Evolutionary conservation across 805 yeast species (phyloP), one percentile per base, ranked within the genome.

Genomic region (Diddensiella santjacobensis): DNA sequence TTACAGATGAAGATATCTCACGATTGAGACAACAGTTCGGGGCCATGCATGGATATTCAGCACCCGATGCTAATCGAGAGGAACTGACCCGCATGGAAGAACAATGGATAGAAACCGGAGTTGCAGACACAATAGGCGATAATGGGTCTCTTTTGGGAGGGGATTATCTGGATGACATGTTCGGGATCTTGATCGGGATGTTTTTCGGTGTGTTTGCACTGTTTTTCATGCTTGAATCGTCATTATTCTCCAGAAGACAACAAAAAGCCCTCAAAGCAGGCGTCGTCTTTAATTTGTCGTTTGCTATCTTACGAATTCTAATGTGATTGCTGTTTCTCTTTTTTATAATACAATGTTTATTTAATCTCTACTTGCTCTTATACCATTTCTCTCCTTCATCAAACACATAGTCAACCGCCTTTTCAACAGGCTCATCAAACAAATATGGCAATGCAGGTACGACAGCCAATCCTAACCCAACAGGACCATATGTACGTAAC

Each of bases 81-180:
- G 60, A 55, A 0, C 46, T 42, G 86, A 75, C 49, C 65, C 82
- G 82, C 54, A 64, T 87, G 49, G 96, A 88, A 61, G 96, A 88
- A 56, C 73, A 87, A 48, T 89, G 96, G 96, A 84, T 88, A 52
- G 93, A 88, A 55, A 80, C 83, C 42, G 84, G 88, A 0, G 85
- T 78, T 3, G 75, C 75, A 48, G 77, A 50, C 22, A 74, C 74
- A 45, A 11, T 40, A 17, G 74, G 73, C 45, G 77, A 71, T 43
- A 75, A 70, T 42, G 71, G 73, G 35, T 71, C 72, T 30, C 57
- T 69, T 24, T 64, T 70, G 50, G 71, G 74, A 37, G 75, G 76
- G 39, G 85, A 85, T 56, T 80, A 77, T 51, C 56, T 60, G 22
- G 91, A 84, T 58, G 68, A 87, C 40, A 65, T 87, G 29, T 53